A percentile compares a stretch with the other conserved stretches of the same genome.
Conservation (phyloP, 108 stramenopile species). For the Nitzschia sp. region DNA sequence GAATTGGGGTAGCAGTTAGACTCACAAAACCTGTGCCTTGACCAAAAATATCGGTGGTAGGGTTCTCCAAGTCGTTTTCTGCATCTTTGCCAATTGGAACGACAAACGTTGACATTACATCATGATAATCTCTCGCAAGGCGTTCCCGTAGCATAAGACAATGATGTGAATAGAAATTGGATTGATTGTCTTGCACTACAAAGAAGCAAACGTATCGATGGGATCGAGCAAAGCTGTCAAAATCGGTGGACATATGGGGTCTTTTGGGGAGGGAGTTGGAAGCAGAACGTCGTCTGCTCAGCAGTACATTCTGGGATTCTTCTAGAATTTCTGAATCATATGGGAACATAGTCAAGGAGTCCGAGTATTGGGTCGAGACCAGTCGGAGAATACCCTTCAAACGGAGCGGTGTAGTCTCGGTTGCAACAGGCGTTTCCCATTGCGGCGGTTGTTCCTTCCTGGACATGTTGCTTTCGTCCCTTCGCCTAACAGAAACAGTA, state of each 20-base stretch:
- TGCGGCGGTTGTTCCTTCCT: too few relatives aligned
- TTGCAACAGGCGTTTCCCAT: too few relatives aligned
- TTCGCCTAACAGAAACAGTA: too few relatives aligned
- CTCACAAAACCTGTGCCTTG: conserved; percentile 31
- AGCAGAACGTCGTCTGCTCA: background rate
- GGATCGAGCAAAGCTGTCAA: background rate
- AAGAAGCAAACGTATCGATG: conserved; percentile 36
- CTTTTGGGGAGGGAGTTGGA: background rate
- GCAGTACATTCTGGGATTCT: conserved; percentile 7
- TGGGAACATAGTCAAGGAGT: background rate
- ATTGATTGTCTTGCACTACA: conserved; percentile 18
- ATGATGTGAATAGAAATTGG: conserved; percentile 21
- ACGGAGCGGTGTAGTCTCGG: background rate
- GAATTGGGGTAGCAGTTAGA: conserved; percentile 10
- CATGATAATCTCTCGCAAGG: conserved; percentile 29
- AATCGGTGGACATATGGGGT: background rate
- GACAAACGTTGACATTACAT: conserved; percentile 31
- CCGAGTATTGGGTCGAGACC: conserved; percentile 1
- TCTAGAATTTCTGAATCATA: background rate
- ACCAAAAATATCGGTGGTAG: conserved; percentile 11
- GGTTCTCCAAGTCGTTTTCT: background rate
- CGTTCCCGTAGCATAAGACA: conserved; percentile 18
- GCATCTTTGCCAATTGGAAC: conserved; percentile 1
- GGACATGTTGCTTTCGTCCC: too few relatives aligned
- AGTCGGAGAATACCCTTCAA: conserved; percentile 8